A percentile compares a stretch with the other conserved stretches of the same genome.
phyloP scores from a whole-genome alignment of 1,284 basidiomycete species.

The Sutorius eximius region DNA sequence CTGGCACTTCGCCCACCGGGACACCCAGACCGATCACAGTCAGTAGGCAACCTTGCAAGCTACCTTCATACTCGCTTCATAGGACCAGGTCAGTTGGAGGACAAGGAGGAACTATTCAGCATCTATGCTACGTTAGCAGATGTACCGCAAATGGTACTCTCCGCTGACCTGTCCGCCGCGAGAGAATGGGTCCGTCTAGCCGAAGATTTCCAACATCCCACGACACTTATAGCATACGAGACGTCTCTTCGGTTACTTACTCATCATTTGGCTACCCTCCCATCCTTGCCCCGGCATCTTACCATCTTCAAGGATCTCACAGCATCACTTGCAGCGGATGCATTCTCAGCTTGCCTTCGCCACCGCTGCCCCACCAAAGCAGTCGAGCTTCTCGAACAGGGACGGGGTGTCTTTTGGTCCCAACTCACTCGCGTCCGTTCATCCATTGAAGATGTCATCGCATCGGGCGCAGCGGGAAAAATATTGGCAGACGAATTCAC shows the following conservation, averaged over 20 bases:
- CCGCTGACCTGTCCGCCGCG: neutral
- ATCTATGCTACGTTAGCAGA: neutral
- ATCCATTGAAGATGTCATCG: neutral
- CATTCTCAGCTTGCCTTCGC: neutral
- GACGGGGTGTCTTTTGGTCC: neutral
- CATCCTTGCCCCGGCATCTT: neutral
- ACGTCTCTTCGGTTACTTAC: neutral
- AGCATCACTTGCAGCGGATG: neutral
- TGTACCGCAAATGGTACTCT: neutral
- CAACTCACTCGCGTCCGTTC: slow-evolving; percentile 1
- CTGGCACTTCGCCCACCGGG: neutral
- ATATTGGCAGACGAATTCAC: neutral
- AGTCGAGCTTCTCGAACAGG: neutral
- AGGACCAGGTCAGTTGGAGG: neutral
- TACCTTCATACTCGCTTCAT: neutral
- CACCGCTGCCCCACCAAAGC: neutral
- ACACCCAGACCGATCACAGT: neutral
- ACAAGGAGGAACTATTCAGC: neutral
- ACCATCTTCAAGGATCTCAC: neutral
- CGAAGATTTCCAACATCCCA: neutral
- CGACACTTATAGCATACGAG: neutral
- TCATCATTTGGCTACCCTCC: neutral
- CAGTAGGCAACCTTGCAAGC: neutral
- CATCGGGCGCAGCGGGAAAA: neutral
- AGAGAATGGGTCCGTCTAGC: neutral